Conservation (phyloP, 345 rosid species). For the Euphorbia tirucalli region DNA sequence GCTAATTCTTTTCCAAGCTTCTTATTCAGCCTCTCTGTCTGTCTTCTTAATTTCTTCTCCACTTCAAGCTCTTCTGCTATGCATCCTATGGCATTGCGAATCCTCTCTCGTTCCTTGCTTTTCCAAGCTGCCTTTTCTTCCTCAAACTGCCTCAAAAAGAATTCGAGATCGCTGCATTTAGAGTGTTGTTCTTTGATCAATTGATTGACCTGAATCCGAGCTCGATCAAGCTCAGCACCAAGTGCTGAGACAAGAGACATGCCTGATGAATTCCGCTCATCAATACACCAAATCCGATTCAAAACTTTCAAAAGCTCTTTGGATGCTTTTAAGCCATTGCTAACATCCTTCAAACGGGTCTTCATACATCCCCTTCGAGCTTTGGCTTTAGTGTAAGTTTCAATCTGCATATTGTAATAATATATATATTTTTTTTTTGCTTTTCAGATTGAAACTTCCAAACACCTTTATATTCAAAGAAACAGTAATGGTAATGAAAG, state of each 20-base stretch:
- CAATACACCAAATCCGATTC: conserved; percentile 53
- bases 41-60: conserved; percentile 66
- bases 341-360: conserved; percentile 56
- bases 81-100: conserved; percentile 40
- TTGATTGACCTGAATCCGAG: conserved; percentile 50
- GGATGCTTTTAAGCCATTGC: conserved; percentile 57
- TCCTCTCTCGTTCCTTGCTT: conserved; percentile 50
- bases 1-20: conserved; percentile 72
- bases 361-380: conserved; percentile 26
- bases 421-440: neutral
- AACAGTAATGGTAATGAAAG: conserved; percentile 2
- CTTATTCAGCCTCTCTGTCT: conserved; percentile 83
- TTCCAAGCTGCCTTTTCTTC: conserved; percentile 65
- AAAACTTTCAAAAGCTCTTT: conserved; percentile 77
- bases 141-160: conserved; percentile 44
- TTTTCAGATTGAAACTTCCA: neutral
- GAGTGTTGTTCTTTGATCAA: conserved; percentile 47
- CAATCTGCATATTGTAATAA: conserved; percentile 48
- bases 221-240: conserved; percentile 55
- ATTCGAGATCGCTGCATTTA: conserved; percentile 42
- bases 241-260: conserved; percentile 63
- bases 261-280: conserved; percentile 51
- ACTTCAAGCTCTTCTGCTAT: conserved; percentile 64
- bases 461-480: neutral
- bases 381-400: conserved; percentile 38